phyloP scores from a whole-genome alignment of 305 asterid genomes.

The Fraxinus sp. region DNA sequence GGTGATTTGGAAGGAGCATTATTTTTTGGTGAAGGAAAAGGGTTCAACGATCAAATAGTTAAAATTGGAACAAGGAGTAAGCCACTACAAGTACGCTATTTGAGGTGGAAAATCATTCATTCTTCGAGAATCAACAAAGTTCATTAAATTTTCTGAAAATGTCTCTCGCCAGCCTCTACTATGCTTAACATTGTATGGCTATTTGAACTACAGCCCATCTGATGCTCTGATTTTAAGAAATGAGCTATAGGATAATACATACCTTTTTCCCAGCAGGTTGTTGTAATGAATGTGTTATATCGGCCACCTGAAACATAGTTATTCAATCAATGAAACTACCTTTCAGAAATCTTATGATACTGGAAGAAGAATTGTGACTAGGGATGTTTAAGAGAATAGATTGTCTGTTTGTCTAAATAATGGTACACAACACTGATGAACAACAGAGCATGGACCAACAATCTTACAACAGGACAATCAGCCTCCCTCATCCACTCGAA shows the following conservation, averaged over 20 bases:
- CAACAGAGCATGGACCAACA: conserved; percentile 4
- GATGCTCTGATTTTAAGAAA: background rate
- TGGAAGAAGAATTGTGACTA: conserved; percentile 13
- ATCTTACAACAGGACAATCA: conserved; percentile 82
- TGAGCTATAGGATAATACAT: background rate
- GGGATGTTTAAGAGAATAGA: background rate
- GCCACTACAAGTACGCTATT: background rate
- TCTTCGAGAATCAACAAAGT: background rate
- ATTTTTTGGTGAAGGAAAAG: background rate
- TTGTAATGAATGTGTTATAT: conserved; percentile 90
- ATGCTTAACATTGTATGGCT: background rate
- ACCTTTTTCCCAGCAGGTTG: conserved; percentile 99
- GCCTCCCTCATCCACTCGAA: conserved; percentile 97
- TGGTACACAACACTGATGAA: conserved; percentile 11
- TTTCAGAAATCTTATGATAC: conserved; percentile 13
- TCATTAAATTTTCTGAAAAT: background rate
- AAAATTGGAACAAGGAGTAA: background rate
- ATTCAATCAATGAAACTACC: conserved; percentile 10
- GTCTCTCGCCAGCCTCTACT: background rate
- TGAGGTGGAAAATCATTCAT: background rate
- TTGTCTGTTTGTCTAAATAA: conserved; percentile 12
- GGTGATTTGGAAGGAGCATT: background rate
- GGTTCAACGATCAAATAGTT: background rate
- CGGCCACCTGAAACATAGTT: conserved; percentile 70
- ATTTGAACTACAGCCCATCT: background rate